phyloP scores from a whole-genome alignment of 2,329 filamentous ascomycete species.

The Nigrograna mackinnonii region DNA sequence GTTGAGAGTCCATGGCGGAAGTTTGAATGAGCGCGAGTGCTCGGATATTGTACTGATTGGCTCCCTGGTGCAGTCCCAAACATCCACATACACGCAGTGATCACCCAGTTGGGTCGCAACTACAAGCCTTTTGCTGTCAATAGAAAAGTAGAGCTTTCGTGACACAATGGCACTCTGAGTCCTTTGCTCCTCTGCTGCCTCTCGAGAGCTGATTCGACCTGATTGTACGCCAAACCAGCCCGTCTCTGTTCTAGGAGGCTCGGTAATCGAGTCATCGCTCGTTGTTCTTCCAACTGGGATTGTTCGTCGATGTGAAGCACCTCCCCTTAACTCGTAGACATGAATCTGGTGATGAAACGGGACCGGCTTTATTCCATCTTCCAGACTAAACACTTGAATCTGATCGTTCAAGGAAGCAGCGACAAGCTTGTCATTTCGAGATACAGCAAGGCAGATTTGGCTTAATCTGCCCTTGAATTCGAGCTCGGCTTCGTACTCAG shows the following conservation, averaged over 20 bases:
- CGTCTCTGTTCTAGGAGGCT: constrained; percentile 12
- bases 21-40: constrained; percentile 26
- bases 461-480: constrained; percentile 12
- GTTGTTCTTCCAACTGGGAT: constrained; percentile 18
- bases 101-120: constrained; percentile 38
- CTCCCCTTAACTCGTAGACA: constrained; percentile 25
- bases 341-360: constrained; percentile 28
- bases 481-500: constrained; percentile 18
- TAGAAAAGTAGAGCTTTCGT: constrained; percentile 37
- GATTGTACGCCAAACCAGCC: constrained; percentile 21
- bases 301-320: constrained; percentile 20
- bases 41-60: constrained; percentile 27
- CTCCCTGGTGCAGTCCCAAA: constrained; percentile 27
- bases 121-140: constrained; percentile 33
- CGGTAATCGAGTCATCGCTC: constrained; percentile 14
- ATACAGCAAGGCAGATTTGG: constrained; percentile 21
- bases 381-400: constrained; percentile 22
- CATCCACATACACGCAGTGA: constrained; percentile 30
- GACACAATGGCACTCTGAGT: constrained; percentile 27
- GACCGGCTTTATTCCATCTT: constrained; percentile 19
- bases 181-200: constrained; percentile 34
- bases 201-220: constrained; percentile 20
- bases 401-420: constrained; percentile 23
- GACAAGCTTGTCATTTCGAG: constrained; percentile 22
- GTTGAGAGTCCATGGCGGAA: constrained; percentile 35